A percentile compares a stretch with the other conserved stretches of the same genome.
Evolutionary conservation across 2,329 filamentous ascomycete species (phyloP).

Genomic region (Hypoxylon sp.): DNA sequence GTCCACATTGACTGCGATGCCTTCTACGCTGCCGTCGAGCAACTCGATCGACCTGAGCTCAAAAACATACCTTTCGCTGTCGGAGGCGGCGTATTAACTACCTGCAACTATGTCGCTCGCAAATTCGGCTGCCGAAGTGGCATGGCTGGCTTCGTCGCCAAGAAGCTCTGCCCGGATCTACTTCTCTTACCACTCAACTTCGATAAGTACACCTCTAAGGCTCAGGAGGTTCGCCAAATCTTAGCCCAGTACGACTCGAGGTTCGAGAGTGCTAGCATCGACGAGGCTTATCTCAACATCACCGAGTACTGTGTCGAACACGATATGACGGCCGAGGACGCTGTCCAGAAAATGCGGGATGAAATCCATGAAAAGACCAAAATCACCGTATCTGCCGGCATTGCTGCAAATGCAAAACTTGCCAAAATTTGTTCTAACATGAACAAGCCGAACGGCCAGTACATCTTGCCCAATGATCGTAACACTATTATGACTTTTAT

Average conservation of each 20-base stretch:
- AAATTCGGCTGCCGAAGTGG: conserved; percentile 93
- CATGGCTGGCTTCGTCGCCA: conserved; percentile 96
- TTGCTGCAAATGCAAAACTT: conserved; percentile 91
- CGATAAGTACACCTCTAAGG: conserved; percentile 91
- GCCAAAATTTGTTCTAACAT: conserved; percentile 96
- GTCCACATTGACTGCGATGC: conserved; percentile 98
- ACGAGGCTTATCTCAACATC: conserved; percentile 97
- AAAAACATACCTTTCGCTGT: conserved; percentile 92
- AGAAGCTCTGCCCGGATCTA: conserved; percentile 90
- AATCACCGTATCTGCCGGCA: conserved; percentile 93
- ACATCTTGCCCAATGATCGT: conserved; percentile 79
- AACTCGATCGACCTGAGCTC: conserved; percentile 85
- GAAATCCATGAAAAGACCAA: conserved; percentile 83
- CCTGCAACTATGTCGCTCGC: conserved; percentile 88
- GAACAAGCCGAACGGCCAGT: conserved; percentile 98
- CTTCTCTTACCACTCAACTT: conserved; percentile 89
- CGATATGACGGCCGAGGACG: conserved; percentile 77
- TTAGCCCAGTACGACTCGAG: conserved; percentile 89
- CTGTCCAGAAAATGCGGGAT: conserved; percentile 81
- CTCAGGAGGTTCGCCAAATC: conserved; percentile 86
- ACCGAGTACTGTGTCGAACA: conserved; percentile 85
- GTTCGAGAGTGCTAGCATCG: conserved; percentile 94
- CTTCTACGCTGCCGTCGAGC: conserved; percentile 96
- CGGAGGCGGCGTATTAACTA: conserved; percentile 76
- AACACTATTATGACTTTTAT: conserved; percentile 87